Base-by-base conservation (phyloP, 2,329 filamentous ascomycete genomes). In the Dactylellina haptotyla region DNA sequence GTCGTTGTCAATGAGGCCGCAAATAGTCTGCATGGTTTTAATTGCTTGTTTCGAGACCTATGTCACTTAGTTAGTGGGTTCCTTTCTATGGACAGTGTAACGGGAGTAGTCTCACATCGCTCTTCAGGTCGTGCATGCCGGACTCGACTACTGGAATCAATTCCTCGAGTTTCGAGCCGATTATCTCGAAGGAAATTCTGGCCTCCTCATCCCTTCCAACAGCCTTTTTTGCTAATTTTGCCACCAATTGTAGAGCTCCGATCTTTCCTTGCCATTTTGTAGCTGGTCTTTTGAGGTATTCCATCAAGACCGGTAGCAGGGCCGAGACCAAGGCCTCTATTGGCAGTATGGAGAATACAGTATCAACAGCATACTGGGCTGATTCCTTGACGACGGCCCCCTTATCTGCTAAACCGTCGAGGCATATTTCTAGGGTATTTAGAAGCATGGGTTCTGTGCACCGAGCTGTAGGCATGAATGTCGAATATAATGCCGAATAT, bases 181-280 rank as follows among this genome's bases (percentile, higher is more conserved):
- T 62, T 12, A 66, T 62, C 37, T 67, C 70, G 81, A 83, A 71
- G 91, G 93, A 75, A 91, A 87, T 63, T 90, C 89, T 81, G 96
- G 88, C 85, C 96, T 90, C 70, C 8, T 76, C 75, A 14, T 75
- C 77, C 12, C 53, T 61, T 12, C 66, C 66, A n/a, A 76, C 73
- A 41, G 94, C 91, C 84, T 96, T 97, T 80, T 96, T 91, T 51
- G 95, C 95, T 90, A 98, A 96, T 82, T 89, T 92, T 80, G 95
- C 93, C 69, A 99, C 83, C 75, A 98, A 82, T 81, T 90, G 88
- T 80, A 90, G 90, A 48, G 92, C 95, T 73, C 90, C 93, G 59
- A 97, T 91, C 14, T 91, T 92, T 73, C 95, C 95, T 83, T 99
- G 95, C 95, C 95, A 99, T 83, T 99, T 99, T 76, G 92, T 93